These are phyloP conservation scores for Uronychia binucleata DNA, from an alignment of 73 alveolate genomes.

Conservation along the genomic window DNA sequence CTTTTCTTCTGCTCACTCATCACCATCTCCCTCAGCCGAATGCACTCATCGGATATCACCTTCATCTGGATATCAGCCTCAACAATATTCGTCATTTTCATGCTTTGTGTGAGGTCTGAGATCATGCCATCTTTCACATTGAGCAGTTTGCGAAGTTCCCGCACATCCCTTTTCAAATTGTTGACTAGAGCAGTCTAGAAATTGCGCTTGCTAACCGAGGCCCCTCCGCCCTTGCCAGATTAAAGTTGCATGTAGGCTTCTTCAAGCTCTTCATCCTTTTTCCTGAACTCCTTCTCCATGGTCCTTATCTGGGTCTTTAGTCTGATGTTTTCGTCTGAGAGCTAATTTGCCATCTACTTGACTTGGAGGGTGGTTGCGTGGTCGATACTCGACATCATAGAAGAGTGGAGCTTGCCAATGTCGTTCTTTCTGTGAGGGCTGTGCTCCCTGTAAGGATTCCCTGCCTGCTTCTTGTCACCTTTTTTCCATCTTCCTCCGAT, in stretches of 20 bases:
- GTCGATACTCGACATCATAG: not conserved
- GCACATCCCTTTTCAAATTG: not conserved
- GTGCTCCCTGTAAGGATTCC: too few relatives aligned
- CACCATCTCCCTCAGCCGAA: not conserved
- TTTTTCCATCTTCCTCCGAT: too few relatives aligned
- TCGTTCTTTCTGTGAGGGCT: too few relatives aligned
- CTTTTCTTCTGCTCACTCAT: not conserved
- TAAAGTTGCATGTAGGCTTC: not conserved
- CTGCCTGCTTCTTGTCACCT: too few relatives aligned
- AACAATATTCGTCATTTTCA: not conserved
- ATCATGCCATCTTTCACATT: not conserved
- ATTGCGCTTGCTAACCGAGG: not conserved
- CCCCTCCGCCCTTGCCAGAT: not conserved
- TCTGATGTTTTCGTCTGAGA: not conserved
- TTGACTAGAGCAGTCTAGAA: not conserved
- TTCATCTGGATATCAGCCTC: not conserved
- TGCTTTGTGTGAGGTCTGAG: not conserved
- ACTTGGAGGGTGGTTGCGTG: not conserved
- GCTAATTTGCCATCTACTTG: not conserved
- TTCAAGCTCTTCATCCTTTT: not conserved
- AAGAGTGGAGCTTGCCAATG: too few relatives aligned
- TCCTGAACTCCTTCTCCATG: not conserved
- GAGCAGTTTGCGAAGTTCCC: not conserved
- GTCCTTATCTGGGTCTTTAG: not conserved
- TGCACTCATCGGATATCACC: not conserved